Evolutionary conservation across 2,329 filamentous ascomycete genomes (phyloP).

Genomic region (Claviceps purpurea): DNA sequence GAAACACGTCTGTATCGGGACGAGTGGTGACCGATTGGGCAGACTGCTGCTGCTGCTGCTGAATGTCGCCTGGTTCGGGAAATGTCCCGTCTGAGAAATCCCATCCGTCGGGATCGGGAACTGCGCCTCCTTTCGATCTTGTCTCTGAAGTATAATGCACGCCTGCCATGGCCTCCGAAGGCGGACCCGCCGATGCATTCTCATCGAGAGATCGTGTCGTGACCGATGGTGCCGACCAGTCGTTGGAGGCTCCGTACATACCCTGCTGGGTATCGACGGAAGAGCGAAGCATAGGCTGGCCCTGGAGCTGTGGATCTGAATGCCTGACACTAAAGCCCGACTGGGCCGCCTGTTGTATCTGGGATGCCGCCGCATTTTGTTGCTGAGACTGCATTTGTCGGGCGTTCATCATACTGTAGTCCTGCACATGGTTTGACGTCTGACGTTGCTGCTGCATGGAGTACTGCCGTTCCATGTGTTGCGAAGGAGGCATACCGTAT

Average conservation of each 20-base stretch:
- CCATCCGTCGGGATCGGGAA: constrained; percentile 63
- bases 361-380: constrained; percentile 50
- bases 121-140: constrained; percentile 30
- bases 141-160: constrained; percentile 28
- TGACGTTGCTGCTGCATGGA: constrained; percentile 23
- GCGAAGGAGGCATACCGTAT: constrained; percentile 33
- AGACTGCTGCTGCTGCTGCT: constrained; percentile 15
- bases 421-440: constrained; percentile 44
- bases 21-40: constrained; percentile 42
- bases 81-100: constrained; percentile 77
- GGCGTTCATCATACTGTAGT: constrained; percentile 34
- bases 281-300: constrained; percentile 39
- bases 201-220: constrained; percentile 24
- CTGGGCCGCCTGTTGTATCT: constrained; percentile 26
- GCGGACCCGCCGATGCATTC: constrained; percentile 16
- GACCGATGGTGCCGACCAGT: constrained; percentile 22
- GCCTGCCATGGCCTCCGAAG: constrained; percentile 24
- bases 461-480: constrained; percentile 27
- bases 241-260: constrained; percentile 23
- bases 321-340: constrained; percentile 20
- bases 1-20: constrained; percentile 81
- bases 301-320: constrained; percentile 29
- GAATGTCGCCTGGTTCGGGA: constrained; percentile 36
- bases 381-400: constrained; percentile 41
- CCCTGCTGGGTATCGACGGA: constrained; percentile 34